A percentile compares a stretch with the other conserved stretches of the same genome.
These are phyloP conservation scores for Fomitopsis schrenkii DNA, from an alignment of 1,284 basidiomycete genomes.

Conservation along the genomic window DNA sequence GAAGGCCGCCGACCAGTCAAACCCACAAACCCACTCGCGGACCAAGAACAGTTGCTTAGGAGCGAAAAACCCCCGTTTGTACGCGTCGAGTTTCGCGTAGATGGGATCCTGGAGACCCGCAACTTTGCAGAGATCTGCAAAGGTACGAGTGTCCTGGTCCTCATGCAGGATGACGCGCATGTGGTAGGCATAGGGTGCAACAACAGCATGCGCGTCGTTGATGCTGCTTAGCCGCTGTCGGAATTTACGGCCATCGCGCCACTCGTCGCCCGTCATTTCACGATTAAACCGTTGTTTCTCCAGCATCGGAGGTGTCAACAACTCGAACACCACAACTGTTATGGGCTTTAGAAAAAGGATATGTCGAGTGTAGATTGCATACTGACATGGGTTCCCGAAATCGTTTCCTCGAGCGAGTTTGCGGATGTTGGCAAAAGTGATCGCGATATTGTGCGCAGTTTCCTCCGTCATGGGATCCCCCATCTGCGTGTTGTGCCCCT, in stretches of 20 bases:
- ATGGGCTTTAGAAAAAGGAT: not conserved
- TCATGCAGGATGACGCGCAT: conserved; percentile 53
- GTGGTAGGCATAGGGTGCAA: conserved; percentile 64
- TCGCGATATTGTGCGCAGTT: conserved; percentile 44
- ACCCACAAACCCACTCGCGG: conserved; percentile 35
- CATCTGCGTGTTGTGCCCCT: conserved; percentile 33
- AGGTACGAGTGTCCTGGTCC: conserved; percentile 39
- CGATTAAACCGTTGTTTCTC: conserved; percentile 57
- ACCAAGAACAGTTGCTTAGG: conserved; percentile 42
- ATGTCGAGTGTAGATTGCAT: conserved; percentile 4
- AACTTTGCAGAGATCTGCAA: conserved; percentile 47
- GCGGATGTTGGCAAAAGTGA: conserved; percentile 54
- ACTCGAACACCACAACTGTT: conserved; percentile 62
- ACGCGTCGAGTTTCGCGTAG: conserved; percentile 40
- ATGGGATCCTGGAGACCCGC: conserved; percentile 43
- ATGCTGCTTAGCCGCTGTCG: conserved; percentile 53
- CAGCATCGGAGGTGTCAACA: conserved; percentile 55
- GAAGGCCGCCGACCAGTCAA: conserved; percentile 60
- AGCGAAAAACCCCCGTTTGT: conserved; percentile 45
- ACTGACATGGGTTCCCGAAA: conserved; percentile 37
- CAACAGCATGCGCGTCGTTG: conserved; percentile 45
- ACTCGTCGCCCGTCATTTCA: conserved; percentile 35
- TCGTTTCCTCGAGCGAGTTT: conserved; percentile 58
- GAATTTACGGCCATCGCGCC: conserved; percentile 38
- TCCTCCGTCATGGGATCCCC: conserved; percentile 51